Base-by-base conservation (phyloP, 1,284 basidiomycete genomes). In the Trametes versicolor region DNA sequence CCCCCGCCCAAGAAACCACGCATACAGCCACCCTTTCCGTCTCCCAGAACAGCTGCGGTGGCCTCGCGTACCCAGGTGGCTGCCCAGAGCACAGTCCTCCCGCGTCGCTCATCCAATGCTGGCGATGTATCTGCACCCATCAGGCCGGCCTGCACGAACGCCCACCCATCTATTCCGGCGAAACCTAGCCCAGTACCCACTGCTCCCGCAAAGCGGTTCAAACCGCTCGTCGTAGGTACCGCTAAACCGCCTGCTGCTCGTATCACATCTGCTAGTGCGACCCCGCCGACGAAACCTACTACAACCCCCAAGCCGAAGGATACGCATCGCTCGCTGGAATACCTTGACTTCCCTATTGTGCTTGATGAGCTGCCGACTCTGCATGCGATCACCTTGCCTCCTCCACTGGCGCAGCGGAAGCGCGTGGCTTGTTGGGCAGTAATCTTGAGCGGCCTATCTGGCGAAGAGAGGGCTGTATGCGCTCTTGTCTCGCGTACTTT, bases 401-500 rank as follows among this genome's bases (percentile, higher is more conserved):
- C 89, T 0, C 82, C 81, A 25, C 71, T 88, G 8, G 79, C 83
- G 0, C 84, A 90, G 60, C 78, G 89, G 48, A 89, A 84, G 72
- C 80, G 78, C 56, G 83, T 89, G 2, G 72, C 79, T n/a, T 71
- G 68, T 2, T 85, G 87, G 77, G 81, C 90, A 5, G 62, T 91
- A 23, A 77, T 87, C n/a, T 76, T 92, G 3, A 83, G 83, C 64
- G 78, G 75, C 5, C 74, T 91, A 2, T 76, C 78, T 5, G 68
- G 79, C 19, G 56, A 71, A 51, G 85, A 87, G 60, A 76, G 87
- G 7, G 70, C 63, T 13, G 70, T 71, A 34, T 87, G 87, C 63
- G 71, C 73, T 15, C 75, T 82, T 21, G 87, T 87, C 23, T 91
- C 87, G 15, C 83, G 84, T 53, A 79, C 83, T 54, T 84, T 91